Evolutionary conservation across 2,329 filamentous ascomycete genomes (phyloP).

Genomic region (Sarocladium oryzae): DNA sequence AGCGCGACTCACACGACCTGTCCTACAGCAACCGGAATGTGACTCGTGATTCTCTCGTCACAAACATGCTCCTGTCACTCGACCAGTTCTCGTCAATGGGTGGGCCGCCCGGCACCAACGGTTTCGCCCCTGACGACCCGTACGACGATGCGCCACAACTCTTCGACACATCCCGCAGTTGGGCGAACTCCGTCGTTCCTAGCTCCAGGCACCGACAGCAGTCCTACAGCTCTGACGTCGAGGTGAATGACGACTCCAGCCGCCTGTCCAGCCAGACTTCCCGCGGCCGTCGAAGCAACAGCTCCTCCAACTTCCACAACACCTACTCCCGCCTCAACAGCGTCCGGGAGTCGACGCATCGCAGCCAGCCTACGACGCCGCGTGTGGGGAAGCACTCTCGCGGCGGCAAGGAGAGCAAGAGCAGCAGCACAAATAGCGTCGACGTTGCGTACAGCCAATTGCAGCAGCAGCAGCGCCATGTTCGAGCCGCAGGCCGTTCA

Average conservation of each 20-base stretch:
- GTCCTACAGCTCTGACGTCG: conserved; percentile 57
- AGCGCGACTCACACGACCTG: conserved; percentile 74
- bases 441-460: conserved; percentile 57
- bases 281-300: conserved; percentile 68
- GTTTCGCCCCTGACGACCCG: conserved; percentile 17
- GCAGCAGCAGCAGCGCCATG: conserved; percentile 9
- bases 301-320: conserved; percentile 65
- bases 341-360: conserved; percentile 41
- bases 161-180: conserved; percentile 14
- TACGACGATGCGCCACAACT: conserved; percentile 15
- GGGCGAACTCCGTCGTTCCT: conserved; percentile 13
- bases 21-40: conserved; percentile 70
- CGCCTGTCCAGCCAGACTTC: conserved; percentile 45
- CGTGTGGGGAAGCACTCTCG: conserved; percentile 38
- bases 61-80: conserved; percentile 91
- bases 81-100: conserved; percentile 61
- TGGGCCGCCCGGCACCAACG: not conserved
- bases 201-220: conserved; percentile 28
- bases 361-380: conserved; percentile 31
- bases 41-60: conserved; percentile 83
- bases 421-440: conserved; percentile 64
- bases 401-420: conserved; percentile 59
- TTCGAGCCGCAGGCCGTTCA: conserved; percentile 48
- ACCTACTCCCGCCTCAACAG: conserved; percentile 57
- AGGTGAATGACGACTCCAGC: conserved; percentile 49